Evolutionary conservation across 2,329 filamentous ascomycete genomes (phyloP), one percentile per base, ranked within the genome.

Genomic region (Cladosporium cucumerinum): DNA sequence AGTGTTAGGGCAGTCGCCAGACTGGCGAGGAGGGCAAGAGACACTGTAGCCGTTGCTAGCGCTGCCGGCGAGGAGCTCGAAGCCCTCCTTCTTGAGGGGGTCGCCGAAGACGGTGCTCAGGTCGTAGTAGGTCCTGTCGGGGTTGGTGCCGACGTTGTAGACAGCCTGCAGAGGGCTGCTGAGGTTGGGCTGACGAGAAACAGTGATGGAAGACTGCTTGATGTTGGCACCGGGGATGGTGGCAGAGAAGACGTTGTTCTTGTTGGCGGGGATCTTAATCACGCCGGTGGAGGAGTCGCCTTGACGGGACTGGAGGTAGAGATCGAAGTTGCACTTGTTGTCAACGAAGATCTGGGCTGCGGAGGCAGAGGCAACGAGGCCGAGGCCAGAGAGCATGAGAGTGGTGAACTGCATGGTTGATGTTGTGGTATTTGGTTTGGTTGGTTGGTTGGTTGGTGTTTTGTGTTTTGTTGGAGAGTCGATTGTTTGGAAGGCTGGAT

Each of bases 91-190:
- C 60, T 62, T 62, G 49, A 62, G 60, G 18, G 60, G 60, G 60
- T 62, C 60, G 36, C 60, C 60, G 60, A 62, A 62, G 60, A 62
- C 23, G 49, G 60, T 62, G 49, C 28, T 39, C 32, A 62, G 60
- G 60, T 62, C 60, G 60, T 62, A 62, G 60, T 62, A 62, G 60
- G 60, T 62, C 48, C 60, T 51, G 60, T 62, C 60, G 32, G 60
- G 60, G 60, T 62, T 62, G 60, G 60, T 30, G 49, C 60, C 60
- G 34, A 55, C 49, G 49, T 62, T 62, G 60, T 62, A 62, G 60
- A 62, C 60, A 49, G 60, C 60, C 60, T 62, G 60, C 18, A 62
- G 48, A 25, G 60, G 60, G 49, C 49, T 62, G 49, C 60, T 62
- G 49, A 62, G 60, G 60, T 54, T 34, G 60, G 60, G 60, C 60